Evolutionary conservation across 345 rosid genomes (phyloP), one percentile per base, ranked within the genome.

Genomic region (Salix brachista): DNA sequence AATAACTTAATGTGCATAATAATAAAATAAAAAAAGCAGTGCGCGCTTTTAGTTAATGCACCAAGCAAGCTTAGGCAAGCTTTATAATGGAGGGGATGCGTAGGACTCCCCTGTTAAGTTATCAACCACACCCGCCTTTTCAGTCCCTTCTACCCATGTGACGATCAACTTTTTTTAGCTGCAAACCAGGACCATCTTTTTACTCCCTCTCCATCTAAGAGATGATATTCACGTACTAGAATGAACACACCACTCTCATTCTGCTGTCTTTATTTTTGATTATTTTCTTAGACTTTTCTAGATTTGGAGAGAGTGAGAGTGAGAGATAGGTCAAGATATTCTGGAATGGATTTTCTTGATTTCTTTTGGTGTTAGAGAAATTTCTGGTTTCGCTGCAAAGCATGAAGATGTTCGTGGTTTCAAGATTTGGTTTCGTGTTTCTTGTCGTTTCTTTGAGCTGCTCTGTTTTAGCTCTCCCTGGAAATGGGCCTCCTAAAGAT

Each of bases 101-200:
- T 0, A 46, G 18, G 16, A 13, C 50, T 3, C 4, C 50, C 1
- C 50, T 14, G 17, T 46, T 46, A 46, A 46, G 50, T 46, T 13
- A 46, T 46, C 50, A 46, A 46, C 14, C 50, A 56, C 48, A 79
- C 89, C 87, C 83, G 87, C 89, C 87, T 77, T 76, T 80, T 81
- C 46, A 48, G 39, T 23, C 73, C 30, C 69, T 73, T 39, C 58
- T 67, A 30, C 78, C 81, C 86, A 80, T 82, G 85, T 82, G 87
- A 84, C 39, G 25, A 25, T 19, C 54, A 44, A 21, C 68, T 30
- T 76, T 65, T 42, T 48, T 54, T 70, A 6, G 26, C 71, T n/a
- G 54, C 80, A 62, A 34, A 70, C 23, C 71, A 64, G 65, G 75
- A 1, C 75, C 75, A 34, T 71, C 23, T 19, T 13, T 2, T 5